Base-by-base conservation (phyloP, 1,284 basidiomycete species). In the Naganishia albida region DNA sequence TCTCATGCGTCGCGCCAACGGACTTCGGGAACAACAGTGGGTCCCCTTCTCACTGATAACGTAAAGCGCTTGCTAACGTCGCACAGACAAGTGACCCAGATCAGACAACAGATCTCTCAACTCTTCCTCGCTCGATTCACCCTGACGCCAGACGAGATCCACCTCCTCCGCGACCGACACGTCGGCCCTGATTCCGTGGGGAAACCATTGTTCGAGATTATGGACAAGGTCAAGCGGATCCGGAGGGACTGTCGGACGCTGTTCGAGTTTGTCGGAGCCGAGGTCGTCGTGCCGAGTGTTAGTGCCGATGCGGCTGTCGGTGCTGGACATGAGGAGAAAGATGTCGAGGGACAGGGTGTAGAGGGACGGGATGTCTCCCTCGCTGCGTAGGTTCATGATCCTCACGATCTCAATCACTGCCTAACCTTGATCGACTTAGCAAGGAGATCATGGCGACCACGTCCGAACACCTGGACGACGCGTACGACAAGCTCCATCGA, bases 381-480 rank as follows among this genome's bases (percentile, higher is more conserved):
- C 74, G 90, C 90, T 25, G 92, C 92, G 90, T 93, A 68, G 60
- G 85, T 77, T 7, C 51, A 16, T n/a, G n/a, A n/a, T 38, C 2
- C 26, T 16, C 7, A 3, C 23, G 3, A 20, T 62, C 34, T 8
- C 7, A 16, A 53, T 26, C 0, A 2, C 34, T 10, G 34, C 34
- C 43, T 38, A 4, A 30, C 52, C 8, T 34, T 13, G 49, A 53
- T 64, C 63, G 43, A n/a, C n/a, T n/a, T 72, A 93, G 91, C 2
- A 79, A 90, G 59, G 93, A 97, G 73, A 93, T 98, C 65, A 91
- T 98, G 86, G 81, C 87, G 0, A 81, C 86, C 12, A 95, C 91
- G 0, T 87, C 88, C 0, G 82, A 86, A 12, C 85, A 91, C 68
- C 86, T 98, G 53, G 93, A 98, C 73, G 86, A 88, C 67, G 93